These are phyloP conservation scores for Neofusicoccum cordaticola DNA, from an alignment of 2,329 filamentous ascomycete species.

Conservation along the genomic window DNA sequence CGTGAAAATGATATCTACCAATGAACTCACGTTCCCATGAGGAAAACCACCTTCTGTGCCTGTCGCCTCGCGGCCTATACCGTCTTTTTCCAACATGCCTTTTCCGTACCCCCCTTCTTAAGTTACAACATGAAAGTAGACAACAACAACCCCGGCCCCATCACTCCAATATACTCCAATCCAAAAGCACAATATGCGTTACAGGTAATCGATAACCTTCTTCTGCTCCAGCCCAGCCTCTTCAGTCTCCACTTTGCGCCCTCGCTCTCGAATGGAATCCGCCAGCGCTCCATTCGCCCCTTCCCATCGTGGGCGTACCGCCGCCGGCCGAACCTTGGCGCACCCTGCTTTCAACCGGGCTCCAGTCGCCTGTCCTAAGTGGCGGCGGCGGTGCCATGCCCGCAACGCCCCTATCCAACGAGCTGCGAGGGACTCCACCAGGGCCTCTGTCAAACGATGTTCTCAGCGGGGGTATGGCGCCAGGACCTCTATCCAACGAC, in stretches of 20 bases:
- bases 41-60: neutral
- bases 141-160: neutral
- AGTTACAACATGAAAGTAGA: neutral
- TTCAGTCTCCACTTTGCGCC: neutral
- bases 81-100: neutral
- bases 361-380: conserved; percentile 9
- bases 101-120: neutral
- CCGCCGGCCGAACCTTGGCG: neutral
- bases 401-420: neutral
- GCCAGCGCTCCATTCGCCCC: conserved; percentile 8
- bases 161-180: too few species aligned
- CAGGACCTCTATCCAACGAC: neutral
- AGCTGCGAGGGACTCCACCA: neutral
- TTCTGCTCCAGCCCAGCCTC: neutral
- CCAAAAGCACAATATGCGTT: neutral
- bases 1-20: too few species aligned
- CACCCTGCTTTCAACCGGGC: neutral
- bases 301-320: conserved; percentile 8
- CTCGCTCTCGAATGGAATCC: conserved; percentile 7
- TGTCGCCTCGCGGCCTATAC: neutral
- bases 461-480: neutral
- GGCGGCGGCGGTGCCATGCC: conserved; percentile 1
- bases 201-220: neutral
- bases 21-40: neutral
- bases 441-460: neutral